Evolutionary conservation across 2,329 filamentous ascomycete genomes (phyloP).

Genomic region (Diaporthe sp.): DNA sequence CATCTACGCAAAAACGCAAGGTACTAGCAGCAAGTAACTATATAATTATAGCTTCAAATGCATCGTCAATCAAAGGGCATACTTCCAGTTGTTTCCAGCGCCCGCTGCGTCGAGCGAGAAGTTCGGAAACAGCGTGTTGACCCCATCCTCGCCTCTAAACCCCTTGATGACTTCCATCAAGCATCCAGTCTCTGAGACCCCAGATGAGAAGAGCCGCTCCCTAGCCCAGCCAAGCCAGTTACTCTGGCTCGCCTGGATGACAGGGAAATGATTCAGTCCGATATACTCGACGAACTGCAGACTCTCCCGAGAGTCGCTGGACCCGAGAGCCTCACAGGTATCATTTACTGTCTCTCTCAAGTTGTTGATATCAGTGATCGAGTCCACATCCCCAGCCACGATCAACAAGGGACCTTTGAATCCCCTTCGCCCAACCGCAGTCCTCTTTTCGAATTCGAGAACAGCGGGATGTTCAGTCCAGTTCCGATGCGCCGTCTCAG

Average conservation of each 20-base stretch:
- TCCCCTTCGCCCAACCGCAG: not conserved
- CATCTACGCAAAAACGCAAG: too few relatives aligned
- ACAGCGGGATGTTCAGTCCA: not conserved
- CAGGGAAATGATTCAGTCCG: not conserved
- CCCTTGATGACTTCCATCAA: not conserved
- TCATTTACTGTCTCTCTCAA: not conserved
- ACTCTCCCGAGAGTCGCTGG: not conserved
- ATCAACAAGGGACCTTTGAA: not conserved
- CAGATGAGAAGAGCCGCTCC: not conserved
- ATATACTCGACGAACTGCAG: not conserved
- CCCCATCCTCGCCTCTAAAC: not conserved
- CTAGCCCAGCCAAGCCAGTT: not conserved
- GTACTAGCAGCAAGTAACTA: too few relatives aligned
- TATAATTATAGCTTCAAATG: not conserved
- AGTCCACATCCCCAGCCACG: not conserved
- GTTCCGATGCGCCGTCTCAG: not conserved
- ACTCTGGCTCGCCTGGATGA: constrained; percentile 3
- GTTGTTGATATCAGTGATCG: not conserved
- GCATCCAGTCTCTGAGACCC: not conserved
- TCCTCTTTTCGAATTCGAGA: not conserved
- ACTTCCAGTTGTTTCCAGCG: not conserved
- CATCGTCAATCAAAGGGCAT: not conserved
- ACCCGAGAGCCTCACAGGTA: not conserved
- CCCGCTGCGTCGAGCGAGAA: not conserved
- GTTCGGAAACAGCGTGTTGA: not conserved